phyloP scores from a whole-genome alignment of 805 yeast species.

The Lipomyces mesembrius region DNA sequence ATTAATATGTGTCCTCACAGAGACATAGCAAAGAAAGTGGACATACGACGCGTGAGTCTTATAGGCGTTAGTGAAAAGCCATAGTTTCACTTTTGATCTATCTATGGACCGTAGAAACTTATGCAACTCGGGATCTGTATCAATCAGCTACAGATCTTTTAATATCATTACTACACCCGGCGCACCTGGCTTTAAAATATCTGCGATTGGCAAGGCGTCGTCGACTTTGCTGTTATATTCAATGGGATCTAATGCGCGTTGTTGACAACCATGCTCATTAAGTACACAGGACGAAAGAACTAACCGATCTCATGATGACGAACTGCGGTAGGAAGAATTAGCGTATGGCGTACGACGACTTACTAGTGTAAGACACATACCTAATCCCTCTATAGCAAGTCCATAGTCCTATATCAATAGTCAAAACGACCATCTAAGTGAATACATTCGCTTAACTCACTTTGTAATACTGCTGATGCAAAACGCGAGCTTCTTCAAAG shows the following conservation, averaged over 20 bases:
- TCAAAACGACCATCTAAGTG: not conserved
- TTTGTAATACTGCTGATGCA: constrained; percentile 75
- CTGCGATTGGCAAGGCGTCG: constrained; percentile 85
- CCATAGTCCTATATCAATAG: constrained; percentile 66
- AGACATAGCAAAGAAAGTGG: not conserved
- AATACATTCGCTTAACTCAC: constrained; percentile 11
- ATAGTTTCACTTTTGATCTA: constrained; percentile 64
- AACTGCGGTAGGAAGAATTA: constrained; percentile 42
- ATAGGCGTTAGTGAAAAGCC: constrained; percentile 96
- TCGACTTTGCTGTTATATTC: constrained; percentile 89
- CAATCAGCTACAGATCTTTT: not conserved
- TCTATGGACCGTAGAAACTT: constrained; percentile 46
- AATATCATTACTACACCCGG: too few relatives aligned
- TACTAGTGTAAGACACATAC: constrained; percentile 12
- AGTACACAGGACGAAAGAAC: constrained; percentile 32
- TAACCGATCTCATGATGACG: constrained; percentile 55
- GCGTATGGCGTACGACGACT: not conserved
- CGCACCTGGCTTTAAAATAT: constrained; percentile 64
- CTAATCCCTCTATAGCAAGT: constrained; percentile 86
- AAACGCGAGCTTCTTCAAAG: constrained; percentile 71
- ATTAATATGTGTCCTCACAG: not conserved
- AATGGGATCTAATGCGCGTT: constrained; percentile 64
- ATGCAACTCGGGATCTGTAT: constrained; percentile 48
- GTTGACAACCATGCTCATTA: not conserved
- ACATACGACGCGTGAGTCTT: constrained; percentile 70